Conservation (phyloP, 169 alveolate species). For the Plasmodium reichenowi region DNA sequence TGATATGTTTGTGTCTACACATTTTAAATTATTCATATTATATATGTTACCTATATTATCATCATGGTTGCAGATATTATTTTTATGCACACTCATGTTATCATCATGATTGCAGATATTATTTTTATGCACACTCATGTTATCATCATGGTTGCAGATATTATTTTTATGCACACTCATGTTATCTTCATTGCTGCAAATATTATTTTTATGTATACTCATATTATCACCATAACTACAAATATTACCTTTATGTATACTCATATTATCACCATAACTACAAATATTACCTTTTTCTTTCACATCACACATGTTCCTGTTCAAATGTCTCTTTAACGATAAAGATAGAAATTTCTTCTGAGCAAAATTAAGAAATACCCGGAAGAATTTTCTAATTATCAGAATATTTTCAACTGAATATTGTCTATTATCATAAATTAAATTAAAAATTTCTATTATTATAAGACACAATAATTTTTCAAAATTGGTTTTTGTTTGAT, state of each 20-base stretch:
- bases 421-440: constrained; percentile 53
- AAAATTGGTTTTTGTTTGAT: constrained; percentile 54
- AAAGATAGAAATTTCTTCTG: constrained; percentile 44
- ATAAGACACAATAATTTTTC: constrained; percentile 54
- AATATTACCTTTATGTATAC: neutral
- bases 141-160: no score
- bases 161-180: neutral
- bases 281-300: neutral
- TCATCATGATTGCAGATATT: neutral
- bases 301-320: neutral
- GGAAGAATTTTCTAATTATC: constrained; percentile 65
- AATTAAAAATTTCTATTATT: constrained; percentile 65
- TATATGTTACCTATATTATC: neutral
- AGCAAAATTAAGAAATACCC: constrained; percentile 52
- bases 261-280: neutral
- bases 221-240: neutral
- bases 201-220: neutral
- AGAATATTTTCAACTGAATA: constrained; percentile 46
- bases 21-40: no score
- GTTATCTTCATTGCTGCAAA: neutral
- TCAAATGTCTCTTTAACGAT: constrained; percentile 10
- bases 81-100: neutral
- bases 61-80: neutral
- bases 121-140: neutral
- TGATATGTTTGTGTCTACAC: no score